Base-by-base conservation (phyloP, 148 eudicot genomes). In the Persicaria maculosa region DNA sequence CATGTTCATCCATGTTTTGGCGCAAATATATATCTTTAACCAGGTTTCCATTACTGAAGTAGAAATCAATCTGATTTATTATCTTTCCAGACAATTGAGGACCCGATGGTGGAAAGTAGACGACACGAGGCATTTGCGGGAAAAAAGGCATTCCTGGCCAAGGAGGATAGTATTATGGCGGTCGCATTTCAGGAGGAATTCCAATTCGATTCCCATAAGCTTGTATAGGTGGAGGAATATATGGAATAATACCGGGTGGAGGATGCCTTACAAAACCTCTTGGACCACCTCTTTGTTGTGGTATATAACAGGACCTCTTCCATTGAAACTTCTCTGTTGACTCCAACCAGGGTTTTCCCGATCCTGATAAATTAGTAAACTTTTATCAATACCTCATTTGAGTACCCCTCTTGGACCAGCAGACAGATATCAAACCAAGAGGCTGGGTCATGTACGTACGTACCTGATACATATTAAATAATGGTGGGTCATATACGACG, bases 1-100 rank as follows among this genome's bases (percentile, higher is more conserved):
- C 98, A 54, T 93, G 82, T 45, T 78, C 85, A 79, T 93, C 94
- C 98, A 93, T 93, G 74, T 87, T 83, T 61, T 72, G 58, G 72
- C 94, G 82, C 84, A 91, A 84, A 81, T n/a, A 93, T 67, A 82
- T 83, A 81, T 93, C 98, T 77, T 79, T 89, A 72, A 91, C 76
- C 79, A 93, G 74, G 77, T 93, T 93, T 14, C 89, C 94, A 81
- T 84, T 81, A 69, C 97, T 93, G 83, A 93, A 93, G 79, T 93
- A 93, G 59, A 89, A 93, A 55, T 93, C 87, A 53, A 93, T 88
- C 80, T 93, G 98, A 31, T 53, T 89, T 74, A 87, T 74, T 81
- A 93, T 87, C 75, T 75, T 86, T 50, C 76, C 54, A 65, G 72
- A 76, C 85, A 48, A 48, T 8, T 48, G 52, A 48, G 8, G 52